A percentile compares a stretch with the other conserved stretches of the same genome.
Evolutionary conservation across 768 basidiomycete genomes (phyloP).

Genomic region (Scleroderma citrinum): DNA sequence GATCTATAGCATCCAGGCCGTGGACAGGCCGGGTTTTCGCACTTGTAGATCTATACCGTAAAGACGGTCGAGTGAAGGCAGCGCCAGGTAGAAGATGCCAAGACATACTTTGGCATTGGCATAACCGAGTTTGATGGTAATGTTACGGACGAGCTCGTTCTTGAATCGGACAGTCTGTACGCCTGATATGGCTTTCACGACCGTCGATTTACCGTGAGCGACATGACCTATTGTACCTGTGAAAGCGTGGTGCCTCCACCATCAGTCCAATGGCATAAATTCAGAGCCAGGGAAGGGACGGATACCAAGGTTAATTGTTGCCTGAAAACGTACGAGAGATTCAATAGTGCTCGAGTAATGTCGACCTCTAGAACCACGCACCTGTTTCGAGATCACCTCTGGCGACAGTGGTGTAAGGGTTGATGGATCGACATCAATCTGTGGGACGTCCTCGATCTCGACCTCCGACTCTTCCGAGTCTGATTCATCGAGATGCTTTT

Average conservation of each 20-base stretch:
- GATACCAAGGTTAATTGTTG: conserved; percentile 88
- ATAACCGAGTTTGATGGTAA: conserved; percentile 98
- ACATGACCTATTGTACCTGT: conserved; percentile 97
- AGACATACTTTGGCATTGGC: conserved; percentile 91
- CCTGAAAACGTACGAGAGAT: conserved; percentile 39
- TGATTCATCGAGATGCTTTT: conserved; percentile 60
- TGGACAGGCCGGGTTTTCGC: conserved; percentile 88
- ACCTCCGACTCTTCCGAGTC: conserved; percentile 67
- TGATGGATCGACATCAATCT: conserved; percentile 72
- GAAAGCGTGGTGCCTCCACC: conserved; percentile 1
- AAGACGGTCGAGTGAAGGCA: conserved; percentile 1
- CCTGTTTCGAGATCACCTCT: conserved; percentile 89
- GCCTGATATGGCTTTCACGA: conserved; percentile 98
- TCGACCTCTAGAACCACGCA: conserved; percentile 30
- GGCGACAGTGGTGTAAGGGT: conserved; percentile 85
- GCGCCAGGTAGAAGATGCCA: too few species aligned
- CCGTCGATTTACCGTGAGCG: conserved; percentile 94
- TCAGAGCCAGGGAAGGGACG: neutral
- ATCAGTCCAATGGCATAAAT: too few species aligned
- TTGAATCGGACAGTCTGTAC: conserved; percentile 99
- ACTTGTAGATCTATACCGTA: conserved; percentile 84
- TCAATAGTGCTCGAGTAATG: neutral
- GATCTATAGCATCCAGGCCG: conserved; percentile 92
- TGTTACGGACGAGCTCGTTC: conserved; percentile 98
- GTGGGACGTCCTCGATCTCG: conserved; percentile 47